phyloP scores from a whole-genome alignment of 805 yeast genomes.

The Sugiyamaella valdiviana region DNA sequence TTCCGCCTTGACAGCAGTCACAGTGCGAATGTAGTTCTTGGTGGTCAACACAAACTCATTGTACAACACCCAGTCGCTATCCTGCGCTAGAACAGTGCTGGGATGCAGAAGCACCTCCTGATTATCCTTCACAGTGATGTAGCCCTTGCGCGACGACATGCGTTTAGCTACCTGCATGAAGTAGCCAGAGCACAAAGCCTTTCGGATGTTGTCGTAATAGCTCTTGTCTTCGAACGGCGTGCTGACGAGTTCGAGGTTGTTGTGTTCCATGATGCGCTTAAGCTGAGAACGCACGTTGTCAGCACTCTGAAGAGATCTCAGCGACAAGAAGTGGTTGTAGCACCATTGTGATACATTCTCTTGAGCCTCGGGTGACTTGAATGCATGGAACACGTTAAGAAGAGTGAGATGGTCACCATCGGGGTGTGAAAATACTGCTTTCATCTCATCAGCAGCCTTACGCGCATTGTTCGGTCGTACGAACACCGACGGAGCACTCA shows the following conservation, averaged over 20 bases:
- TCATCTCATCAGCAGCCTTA: constrained; percentile 87
- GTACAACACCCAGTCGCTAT: constrained; percentile 89
- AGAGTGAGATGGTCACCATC: constrained; percentile 93
- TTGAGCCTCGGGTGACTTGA: constrained; percentile 65
- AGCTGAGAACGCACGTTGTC: constrained; percentile 80
- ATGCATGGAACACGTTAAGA: constrained; percentile 81
- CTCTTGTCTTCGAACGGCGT: constrained; percentile 57
- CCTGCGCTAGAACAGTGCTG: constrained; percentile 80
- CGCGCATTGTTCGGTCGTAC: constrained; percentile 85
- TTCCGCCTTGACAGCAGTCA: constrained; percentile 83
- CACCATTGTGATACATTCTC: constrained; percentile 70
- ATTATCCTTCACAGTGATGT: constrained; percentile 87
- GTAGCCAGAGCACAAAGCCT: constrained; percentile 86
- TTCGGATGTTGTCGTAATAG: constrained; percentile 73
- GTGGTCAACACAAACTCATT: constrained; percentile 93
- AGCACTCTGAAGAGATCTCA: constrained; percentile 80
- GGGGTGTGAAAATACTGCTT: constrained; percentile 80
- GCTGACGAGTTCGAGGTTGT: constrained; percentile 65
- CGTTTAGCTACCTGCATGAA: constrained; percentile 98
- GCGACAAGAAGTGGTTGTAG: constrained; percentile 78
- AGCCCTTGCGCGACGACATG: constrained; percentile 52
- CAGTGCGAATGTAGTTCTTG: constrained; percentile 90
- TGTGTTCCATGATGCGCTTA: constrained; percentile 71
- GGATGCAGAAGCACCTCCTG: constrained; percentile 96
- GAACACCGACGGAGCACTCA: constrained; percentile 91